Evolutionary conservation across 305 asterid genomes (phyloP), one percentile per base, ranked within the genome.

Genomic region (Salvia sclarea): DNA sequence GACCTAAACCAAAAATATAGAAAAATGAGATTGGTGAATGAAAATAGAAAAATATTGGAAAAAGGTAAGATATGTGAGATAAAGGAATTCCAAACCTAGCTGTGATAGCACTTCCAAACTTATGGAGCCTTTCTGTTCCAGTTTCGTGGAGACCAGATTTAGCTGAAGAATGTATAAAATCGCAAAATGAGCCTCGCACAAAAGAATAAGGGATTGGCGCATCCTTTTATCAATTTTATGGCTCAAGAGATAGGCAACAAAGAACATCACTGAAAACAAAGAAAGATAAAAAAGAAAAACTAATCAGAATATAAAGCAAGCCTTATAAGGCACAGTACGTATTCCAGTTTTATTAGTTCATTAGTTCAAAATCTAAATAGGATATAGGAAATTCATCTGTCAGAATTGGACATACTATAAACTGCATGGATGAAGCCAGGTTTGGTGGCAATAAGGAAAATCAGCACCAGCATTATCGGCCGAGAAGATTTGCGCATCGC

Each of bases 371-470:
- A 62, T 37, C 33, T 50, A 69, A 55, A 11, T 59, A 69, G 47
- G 48, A 69, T 50, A 11, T 59, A 69, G 47, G 48, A 67, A 60
- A n/a, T 52, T 21, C 61, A 75, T 41, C 50, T n/a, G 58, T 55
- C 61, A 50, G 61, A 47, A 54, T 70, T 68, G 45, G 45, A 79
- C 97, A 71, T 87, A 92, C 98, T 81, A 83, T 92, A 92, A 55
- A 84, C 72, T 64, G 96, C 96, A 75, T 89, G 98, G 74, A 92
- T 72, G 83, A 92, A 84, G 80, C 98, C 98, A 66, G 98, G 95
- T 81, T 87, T 89, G 68, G 88, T 84, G 53, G 98, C 95, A 73
- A 92, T 86, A 10, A 84, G 82, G 83, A 89, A 87, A 73, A 87
- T 92, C 73, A 87, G 79, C 79, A 84, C 75, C 75, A 89, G 88